These are phyloP conservation scores for Leccinum olivaceopallidum DNA, from an alignment of 768 basidiomycete genomes.

Conservation along the genomic window DNA sequence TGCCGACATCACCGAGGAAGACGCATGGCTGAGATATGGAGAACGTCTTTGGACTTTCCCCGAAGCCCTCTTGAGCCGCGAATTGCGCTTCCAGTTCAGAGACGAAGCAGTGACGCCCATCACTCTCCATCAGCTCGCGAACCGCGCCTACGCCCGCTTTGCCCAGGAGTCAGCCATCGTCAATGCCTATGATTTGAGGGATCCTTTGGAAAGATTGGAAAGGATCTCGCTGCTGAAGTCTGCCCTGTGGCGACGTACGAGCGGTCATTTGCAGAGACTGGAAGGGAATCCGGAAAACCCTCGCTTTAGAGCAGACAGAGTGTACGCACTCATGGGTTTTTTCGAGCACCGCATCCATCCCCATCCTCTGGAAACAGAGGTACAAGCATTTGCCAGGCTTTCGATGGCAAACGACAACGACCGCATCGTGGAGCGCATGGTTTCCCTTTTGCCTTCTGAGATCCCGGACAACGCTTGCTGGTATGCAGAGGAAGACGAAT, in stretches of 20 bases:
- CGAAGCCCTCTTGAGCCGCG: conserved; percentile 22
- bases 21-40: conserved; percentile 20
- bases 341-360: conserved; percentile 27
- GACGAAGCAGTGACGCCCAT: conserved; percentile 14
- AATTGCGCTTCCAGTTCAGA: conserved; percentile 18
- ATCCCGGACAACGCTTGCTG: conserved; percentile 7
- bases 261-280: not conserved
- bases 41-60: conserved; percentile 29
- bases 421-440: conserved; percentile 1
- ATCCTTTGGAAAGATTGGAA: conserved; percentile 27
- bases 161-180: conserved; percentile 23
- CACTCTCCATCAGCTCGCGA: conserved; percentile 27
- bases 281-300: not conserved
- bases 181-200: conserved; percentile 20
- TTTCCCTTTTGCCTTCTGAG: conserved; percentile 19
- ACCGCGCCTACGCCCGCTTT: conserved; percentile 18
- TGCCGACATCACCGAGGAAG: not conserved
- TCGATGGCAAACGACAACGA: too few species aligned
- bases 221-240: conserved; percentile 21
- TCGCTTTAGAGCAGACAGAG: conserved; percentile 20
- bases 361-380: conserved; percentile 14
- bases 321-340: conserved; percentile 30
- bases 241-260: conserved; percentile 27
- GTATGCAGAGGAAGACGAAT: conserved; percentile 23
- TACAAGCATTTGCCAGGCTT: conserved; percentile 22